phyloP scores from a whole-genome alignment of 1,284 basidiomycete genomes.

The Ceratobasidium sp. region DNA sequence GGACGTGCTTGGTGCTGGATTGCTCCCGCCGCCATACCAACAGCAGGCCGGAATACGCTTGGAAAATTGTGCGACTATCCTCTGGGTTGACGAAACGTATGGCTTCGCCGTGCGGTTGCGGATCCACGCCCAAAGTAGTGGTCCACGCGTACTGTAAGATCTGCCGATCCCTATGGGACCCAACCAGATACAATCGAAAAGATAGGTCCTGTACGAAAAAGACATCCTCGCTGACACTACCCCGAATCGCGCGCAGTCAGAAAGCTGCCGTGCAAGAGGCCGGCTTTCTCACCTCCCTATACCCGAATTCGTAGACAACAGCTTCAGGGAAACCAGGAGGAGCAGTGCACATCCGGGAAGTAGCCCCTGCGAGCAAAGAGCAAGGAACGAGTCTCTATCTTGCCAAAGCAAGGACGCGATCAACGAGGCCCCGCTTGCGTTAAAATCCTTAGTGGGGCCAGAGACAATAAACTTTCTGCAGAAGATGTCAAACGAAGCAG shows the following conservation, averaged over 20 bases:
- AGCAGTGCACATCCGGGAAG: background rate
- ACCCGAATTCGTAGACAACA: no score
- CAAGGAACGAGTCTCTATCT: background rate
- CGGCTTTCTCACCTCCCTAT: no score
- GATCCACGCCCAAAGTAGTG: background rate
- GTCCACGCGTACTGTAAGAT: background rate
- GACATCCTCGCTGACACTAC: background rate
- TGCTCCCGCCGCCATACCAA: background rate
- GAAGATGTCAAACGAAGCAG: background rate
- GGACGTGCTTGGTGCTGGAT: background rate
- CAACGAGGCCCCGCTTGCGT: background rate
- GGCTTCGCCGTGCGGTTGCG: no score
- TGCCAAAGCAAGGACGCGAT: background rate
- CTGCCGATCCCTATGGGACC: conserved; percentile 3
- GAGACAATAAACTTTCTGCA: background rate
- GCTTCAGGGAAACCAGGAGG: background rate
- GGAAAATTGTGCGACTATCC: background rate
- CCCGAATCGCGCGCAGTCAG: background rate
- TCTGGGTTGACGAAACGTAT: background rate
- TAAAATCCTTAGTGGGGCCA: background rate
- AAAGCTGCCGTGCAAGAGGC: no score
- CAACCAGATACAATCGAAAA: background rate
- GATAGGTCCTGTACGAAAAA: background rate
- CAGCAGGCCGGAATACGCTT: conserved; percentile 1
- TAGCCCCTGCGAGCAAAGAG: background rate